These are phyloP conservation scores for Apodospora peruviana DNA, from an alignment of 495 filamentous ascomycete genomes.

Conservation along the genomic window DNA sequence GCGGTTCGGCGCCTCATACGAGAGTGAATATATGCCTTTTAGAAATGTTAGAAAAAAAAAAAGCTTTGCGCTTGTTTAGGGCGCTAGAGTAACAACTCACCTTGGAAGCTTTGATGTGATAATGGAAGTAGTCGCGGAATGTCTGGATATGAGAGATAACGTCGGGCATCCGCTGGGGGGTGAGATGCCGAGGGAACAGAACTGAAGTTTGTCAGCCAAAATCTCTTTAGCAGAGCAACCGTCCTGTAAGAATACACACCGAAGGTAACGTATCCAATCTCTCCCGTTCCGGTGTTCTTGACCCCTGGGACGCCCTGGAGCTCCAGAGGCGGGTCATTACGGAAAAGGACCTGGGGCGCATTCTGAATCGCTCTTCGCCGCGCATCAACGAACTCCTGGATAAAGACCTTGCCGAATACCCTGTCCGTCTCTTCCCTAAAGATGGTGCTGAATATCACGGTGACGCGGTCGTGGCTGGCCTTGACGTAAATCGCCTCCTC, in stretches of 20 bases:
- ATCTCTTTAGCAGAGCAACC: not conserved
- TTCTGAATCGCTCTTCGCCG: constrained; percentile 93
- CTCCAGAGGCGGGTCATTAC: constrained; percentile 90
- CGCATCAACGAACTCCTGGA: constrained; percentile 93
- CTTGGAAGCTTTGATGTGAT: constrained; percentile 97
- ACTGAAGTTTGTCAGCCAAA: constrained; percentile 45
- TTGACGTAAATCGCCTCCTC: constrained; percentile 99
- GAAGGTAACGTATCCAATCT: constrained; percentile 96
- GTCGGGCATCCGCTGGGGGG: constrained; percentile 79
- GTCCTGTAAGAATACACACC: constrained; percentile 47
- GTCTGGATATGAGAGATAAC: constrained; percentile 99
- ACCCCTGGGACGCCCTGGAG: constrained; percentile 81
- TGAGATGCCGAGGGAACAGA: constrained; percentile 91
- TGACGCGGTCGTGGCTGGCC: constrained; percentile 91
- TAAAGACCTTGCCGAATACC: constrained; percentile 94
- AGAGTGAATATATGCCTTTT: constrained; percentile 91
- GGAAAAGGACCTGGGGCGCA: constrained; percentile 95
- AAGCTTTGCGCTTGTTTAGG: too few species aligned
- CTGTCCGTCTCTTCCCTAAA: constrained; percentile 97
- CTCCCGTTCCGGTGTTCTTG: constrained; percentile 62
- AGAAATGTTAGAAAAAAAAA: constrained; percentile 1
- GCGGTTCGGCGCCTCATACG: constrained; percentile 95
- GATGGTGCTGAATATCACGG: constrained; percentile 97
- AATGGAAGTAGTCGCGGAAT: constrained; percentile 99
- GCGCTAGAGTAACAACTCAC: too few species aligned